Evolutionary conservation across 208 protist genomes (phyloP).

Genomic region (Crithidia brevicula): DNA sequence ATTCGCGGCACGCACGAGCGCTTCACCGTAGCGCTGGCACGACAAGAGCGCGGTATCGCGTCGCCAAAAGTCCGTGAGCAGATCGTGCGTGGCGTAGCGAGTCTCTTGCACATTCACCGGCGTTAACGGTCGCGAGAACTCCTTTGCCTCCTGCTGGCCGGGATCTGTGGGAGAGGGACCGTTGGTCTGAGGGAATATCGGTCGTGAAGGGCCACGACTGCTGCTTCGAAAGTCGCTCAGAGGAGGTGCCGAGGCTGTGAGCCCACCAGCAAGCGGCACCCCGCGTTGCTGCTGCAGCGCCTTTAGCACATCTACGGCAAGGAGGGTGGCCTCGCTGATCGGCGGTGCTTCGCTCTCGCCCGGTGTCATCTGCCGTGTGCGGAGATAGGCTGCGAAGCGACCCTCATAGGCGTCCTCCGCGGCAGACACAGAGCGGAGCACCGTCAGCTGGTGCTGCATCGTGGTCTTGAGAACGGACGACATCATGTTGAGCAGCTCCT

Average conservation of each 20-base stretch:
- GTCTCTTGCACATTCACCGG: neutral
- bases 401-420: neutral
- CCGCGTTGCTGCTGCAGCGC: conserved; percentile 7
- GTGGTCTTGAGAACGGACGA: conserved; percentile 24
- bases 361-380: conserved; percentile 22
- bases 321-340: conserved; percentile 17
- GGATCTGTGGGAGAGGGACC: conserved; percentile 6
- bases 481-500: conserved; percentile 36
- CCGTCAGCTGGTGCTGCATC: conserved; percentile 29
- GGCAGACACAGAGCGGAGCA: neutral
- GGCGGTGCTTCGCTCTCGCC: neutral
- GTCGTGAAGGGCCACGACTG: neutral
- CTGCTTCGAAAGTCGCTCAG: no score
- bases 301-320: conserved; percentile 22
- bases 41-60: conserved; percentile 29
- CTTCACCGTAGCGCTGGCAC: conserved; percentile 29
- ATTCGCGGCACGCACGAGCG: conserved; percentile 26
- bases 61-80: conserved; percentile 17
- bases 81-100: neutral
- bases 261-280: neutral
- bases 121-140: neutral
- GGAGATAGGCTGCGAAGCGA: conserved; percentile 16
- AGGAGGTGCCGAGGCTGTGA: neutral
- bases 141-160: conserved; percentile 28
- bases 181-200: neutral